Percentiles rank a stretch among this genome's conserved stretches.
Evolutionary conservation across 2,329 filamentous ascomycete genomes (phyloP).

Genomic region (Fusarium pseudocircinatum): DNA sequence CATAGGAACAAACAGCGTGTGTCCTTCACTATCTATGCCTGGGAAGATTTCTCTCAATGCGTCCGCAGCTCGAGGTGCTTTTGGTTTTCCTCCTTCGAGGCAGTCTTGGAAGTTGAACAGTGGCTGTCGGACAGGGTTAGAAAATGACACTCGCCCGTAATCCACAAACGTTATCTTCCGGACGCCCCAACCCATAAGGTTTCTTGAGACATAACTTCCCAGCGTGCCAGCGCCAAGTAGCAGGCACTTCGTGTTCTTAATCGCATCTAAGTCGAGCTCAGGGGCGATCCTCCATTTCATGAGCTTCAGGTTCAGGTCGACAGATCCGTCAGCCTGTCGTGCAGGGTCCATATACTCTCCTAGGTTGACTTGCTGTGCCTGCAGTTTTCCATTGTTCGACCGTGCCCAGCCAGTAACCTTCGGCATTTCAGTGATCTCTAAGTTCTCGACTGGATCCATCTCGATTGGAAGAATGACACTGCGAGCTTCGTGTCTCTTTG

Average conservation of each 20-base stretch:
- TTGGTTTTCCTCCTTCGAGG: constrained; percentile 81
- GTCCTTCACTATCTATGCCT: constrained; percentile 82
- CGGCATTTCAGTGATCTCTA: constrained; percentile 69
- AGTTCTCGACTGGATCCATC: constrained; percentile 59
- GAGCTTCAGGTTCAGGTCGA: constrained; percentile 94
- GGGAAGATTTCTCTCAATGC: constrained; percentile 89
- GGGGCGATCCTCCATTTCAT: constrained; percentile 99
- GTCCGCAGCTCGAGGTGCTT: constrained; percentile 83
- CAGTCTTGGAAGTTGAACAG: constrained; percentile 93
- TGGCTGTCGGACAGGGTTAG: constrained; percentile 94
- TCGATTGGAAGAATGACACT: constrained; percentile 80
- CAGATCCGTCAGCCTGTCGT: constrained; percentile 88
- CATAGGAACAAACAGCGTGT: constrained; percentile 92
- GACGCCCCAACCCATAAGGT: constrained; percentile 94
- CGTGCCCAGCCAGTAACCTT: constrained; percentile 97
- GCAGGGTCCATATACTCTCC: constrained; percentile 93
- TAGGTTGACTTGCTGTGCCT: constrained; percentile 80
- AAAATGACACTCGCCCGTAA: constrained; percentile 92
- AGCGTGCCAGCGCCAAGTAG: constrained; percentile 92
- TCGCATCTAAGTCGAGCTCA: constrained; percentile 83
- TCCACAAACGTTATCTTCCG: constrained; percentile 96
- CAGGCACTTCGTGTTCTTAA: constrained; percentile 90
- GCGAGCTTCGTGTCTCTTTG: constrained; percentile 79
- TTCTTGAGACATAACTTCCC: constrained; percentile 91
- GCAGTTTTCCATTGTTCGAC: constrained; percentile 79